Evolutionary conservation across 345 rosid genomes (phyloP).

Genomic region (Mallotus nudiflorus): DNA sequence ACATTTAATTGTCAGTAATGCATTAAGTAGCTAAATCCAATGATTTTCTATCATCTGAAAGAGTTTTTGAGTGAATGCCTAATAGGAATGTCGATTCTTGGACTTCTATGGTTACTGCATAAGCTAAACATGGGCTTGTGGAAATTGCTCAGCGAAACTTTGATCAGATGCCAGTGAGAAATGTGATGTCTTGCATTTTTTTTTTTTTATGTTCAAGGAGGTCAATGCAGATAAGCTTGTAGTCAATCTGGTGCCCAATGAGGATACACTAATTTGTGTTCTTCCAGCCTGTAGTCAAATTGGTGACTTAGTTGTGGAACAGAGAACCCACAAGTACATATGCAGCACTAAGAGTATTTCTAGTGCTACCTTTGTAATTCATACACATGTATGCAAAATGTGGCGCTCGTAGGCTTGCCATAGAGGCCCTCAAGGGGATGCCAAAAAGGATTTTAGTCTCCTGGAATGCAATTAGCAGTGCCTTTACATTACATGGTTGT

Average conservation of each 20-base stretch:
- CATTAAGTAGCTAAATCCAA: slow-evolving; percentile 27
- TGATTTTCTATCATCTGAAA: slow-evolving; percentile 5
- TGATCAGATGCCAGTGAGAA: slow-evolving; percentile 22
- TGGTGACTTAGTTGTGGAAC: slow-evolving; percentile 17
- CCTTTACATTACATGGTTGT: slow-evolving; percentile 52
- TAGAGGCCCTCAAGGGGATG: slow-evolving; percentile 39
- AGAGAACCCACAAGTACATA: slow-evolving; percentile 19
- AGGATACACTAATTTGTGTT: slow-evolving; percentile 20
- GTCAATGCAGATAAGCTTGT: slow-evolving; percentile 5
- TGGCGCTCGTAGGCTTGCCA: slow-evolving; percentile 38
- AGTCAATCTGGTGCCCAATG: slow-evolving; percentile 13
- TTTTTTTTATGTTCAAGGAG: slow-evolving; percentile 34
- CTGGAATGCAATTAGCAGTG: slow-evolving; percentile 60
- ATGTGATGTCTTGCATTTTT: slow-evolving; percentile 37
- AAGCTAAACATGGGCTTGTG: slow-evolving; percentile 13
- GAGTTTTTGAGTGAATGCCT: slow-evolving; percentile 22
- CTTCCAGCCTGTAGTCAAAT: slow-evolving; percentile 47
- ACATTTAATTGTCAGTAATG: slow-evolving; percentile 38
- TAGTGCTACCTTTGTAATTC: slow-evolving; percentile 17
- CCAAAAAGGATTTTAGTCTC: slow-evolving; percentile 48
- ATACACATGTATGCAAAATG: slow-evolving; percentile 60
- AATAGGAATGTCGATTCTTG: slow-evolving; percentile 20
- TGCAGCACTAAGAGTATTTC: background rate
- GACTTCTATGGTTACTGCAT: slow-evolving; percentile 24
- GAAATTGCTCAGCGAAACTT: slow-evolving; percentile 22